A percentile compares a stretch with the other conserved stretches of the same genome.
These are phyloP conservation scores for Lichtheimia hyalospora DNA, from an alignment of 371 early-diverging fungal genomes.

Conservation along the genomic window DNA sequence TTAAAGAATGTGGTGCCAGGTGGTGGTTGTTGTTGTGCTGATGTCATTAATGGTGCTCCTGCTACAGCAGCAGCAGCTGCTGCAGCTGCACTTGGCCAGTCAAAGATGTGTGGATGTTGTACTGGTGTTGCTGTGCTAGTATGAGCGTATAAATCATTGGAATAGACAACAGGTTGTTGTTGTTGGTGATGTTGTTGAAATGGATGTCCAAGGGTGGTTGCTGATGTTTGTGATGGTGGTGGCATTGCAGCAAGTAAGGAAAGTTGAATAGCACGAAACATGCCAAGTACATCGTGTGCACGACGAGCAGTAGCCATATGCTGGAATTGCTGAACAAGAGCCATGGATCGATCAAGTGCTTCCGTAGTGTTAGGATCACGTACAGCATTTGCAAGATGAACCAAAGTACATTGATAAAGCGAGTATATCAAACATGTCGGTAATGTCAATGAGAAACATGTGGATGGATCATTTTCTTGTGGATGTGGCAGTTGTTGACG, in stretches of 20 bases:
- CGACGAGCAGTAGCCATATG: constrained; percentile 10
- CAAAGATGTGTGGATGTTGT: too few species aligned
- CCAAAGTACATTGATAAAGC: constrained; percentile 14
- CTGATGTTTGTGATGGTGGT: background rate
- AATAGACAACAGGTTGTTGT: background rate
- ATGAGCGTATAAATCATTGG: background rate
- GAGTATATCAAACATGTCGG: constrained; percentile 19
- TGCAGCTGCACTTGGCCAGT: too few species aligned
- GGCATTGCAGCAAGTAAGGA: background rate
- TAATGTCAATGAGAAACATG: constrained; percentile 9
- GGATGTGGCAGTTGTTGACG: constrained; percentile 3
- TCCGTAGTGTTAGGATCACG: constrained; percentile 9
- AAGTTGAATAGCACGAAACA: constrained; percentile 4
- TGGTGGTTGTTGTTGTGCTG: constrained; percentile 1
- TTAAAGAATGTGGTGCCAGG: background rate
- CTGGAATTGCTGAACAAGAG: constrained; percentile 6
- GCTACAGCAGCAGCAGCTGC: too few species aligned
- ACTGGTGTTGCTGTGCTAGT: background rate
- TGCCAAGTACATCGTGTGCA: constrained; percentile 7
- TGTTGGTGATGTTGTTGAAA: too few species aligned
- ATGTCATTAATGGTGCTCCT: background rate
- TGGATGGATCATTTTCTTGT: background rate
- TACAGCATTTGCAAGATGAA: constrained; percentile 13
- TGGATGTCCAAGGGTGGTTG: background rate
- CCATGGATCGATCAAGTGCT: constrained; percentile 9